Base-by-base conservation (phyloP, 805 yeast genomes). In the Hanseniaspora lindneri region DNA sequence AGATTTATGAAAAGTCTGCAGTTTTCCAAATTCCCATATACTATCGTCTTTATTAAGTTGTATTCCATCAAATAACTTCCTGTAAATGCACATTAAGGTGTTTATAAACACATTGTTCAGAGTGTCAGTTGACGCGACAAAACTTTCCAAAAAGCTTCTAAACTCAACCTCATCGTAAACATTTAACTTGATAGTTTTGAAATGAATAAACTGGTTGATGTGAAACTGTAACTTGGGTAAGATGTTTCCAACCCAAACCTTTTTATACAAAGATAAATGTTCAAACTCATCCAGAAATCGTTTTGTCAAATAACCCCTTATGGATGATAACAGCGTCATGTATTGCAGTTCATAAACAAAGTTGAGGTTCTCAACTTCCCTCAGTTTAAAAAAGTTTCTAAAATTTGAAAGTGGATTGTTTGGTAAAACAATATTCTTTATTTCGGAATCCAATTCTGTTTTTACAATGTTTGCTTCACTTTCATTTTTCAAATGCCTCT, bases 161-260 rank as follows among this genome's bases (percentile, higher is more conserved):
- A 49, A 49, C 16, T 49, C 32, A 6, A 20, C 8, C 19, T 39
- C 42, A 33, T 49, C 48, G 33, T 42, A 49, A n/a, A 36, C 46
- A 16, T 39, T 41, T 8, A 49, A 19, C 17, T 49, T 49, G 6
- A 49, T 33, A 3, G 39, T 42, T 11, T 42, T 42, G 19, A 17
- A 42, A 33, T 43, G 35, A 13, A 49, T 37, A 16, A 49, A 39
- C 24, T 49, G 51, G 14, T 20, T 42, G 20, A 21, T 42, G 41
- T 60, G 57, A 43, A 58, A 61, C 14, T 47, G 40, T 13, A 63
- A 50, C 14, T 49, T 44, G 1, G 58, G 51, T 25, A 61, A 32
- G 3, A 64, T 41, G 10, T 52, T 42, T 4, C 32, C 35, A 25
- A 54, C 52, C 67, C 67, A 64, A 14, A 52, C 17, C 8, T 28